Evolutionary conservation across 2,329 filamentous ascomycete species (phyloP).

Genomic region (Colletotrichum lentis): DNA sequence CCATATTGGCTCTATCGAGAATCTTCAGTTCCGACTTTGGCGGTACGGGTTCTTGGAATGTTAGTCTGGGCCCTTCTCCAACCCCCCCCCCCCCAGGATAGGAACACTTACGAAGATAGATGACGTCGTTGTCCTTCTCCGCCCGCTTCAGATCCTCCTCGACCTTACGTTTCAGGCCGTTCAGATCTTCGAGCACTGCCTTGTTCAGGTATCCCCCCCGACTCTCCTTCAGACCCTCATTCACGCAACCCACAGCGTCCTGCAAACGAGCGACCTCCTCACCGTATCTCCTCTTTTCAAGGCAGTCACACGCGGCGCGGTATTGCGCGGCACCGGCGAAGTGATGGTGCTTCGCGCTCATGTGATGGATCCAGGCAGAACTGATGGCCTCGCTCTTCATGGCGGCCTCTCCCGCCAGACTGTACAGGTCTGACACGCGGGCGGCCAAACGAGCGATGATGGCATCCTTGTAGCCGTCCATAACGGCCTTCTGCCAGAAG

Average conservation of each 20-base stretch:
- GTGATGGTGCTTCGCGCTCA: constrained; percentile 96
- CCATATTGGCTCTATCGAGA: constrained; percentile 90
- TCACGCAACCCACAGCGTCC: constrained; percentile 83
- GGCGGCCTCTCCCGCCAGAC: constrained; percentile 81
- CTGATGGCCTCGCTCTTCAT: constrained; percentile 90
- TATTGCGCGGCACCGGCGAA: constrained; percentile 97
- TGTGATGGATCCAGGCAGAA: constrained; percentile 97
- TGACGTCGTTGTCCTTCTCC: constrained; percentile 95
- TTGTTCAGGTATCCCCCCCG: constrained; percentile 79
- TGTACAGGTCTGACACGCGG: constrained; percentile 89
- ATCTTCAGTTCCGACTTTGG: constrained; percentile 87
- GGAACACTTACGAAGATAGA: constrained; percentile 75
- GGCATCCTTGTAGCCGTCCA: constrained; percentile 90
- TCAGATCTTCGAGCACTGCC: constrained; percentile 80
- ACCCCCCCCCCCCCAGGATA: neutral
- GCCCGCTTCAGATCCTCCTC: constrained; percentile 89
- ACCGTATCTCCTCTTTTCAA: constrained; percentile 94
- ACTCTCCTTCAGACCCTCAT: constrained; percentile 85
- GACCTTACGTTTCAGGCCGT: constrained; percentile 81
- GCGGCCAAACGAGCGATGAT: constrained; percentile 92
- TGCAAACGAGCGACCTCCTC: constrained; percentile 89
- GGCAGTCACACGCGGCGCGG: constrained; percentile 84
- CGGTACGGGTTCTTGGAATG: constrained; percentile 72
- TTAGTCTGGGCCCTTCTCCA: constrained; percentile 43
- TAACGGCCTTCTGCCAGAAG: constrained; percentile 97